Base-by-base conservation (phyloP, 164 flowering plant genomes). In the Macadamia integrifolia region DNA sequence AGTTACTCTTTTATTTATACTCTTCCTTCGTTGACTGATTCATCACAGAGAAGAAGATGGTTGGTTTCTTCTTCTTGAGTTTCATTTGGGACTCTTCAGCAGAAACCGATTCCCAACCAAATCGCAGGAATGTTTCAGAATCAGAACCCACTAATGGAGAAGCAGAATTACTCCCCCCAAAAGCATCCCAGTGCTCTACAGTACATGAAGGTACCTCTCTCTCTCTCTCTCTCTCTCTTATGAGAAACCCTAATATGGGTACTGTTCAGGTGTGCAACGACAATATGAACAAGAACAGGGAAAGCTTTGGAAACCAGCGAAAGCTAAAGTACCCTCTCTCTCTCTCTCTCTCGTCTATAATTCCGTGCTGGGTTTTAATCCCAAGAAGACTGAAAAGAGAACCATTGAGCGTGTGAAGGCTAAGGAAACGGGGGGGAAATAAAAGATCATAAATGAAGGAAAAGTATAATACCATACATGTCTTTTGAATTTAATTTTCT, bases 331-430 rank as follows among this genome's bases (percentile, higher is more conserved):
- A 1, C 9, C 15, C 43, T 3, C 31, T 23, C 44, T 2, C 3
- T 35, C 35, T 30, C 65, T 35, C 35, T 23, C 23, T 23, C 23
- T 30, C 65, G 15, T 57, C 62, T 70, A 48, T 57, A 64, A 23
- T 70, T 70, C 67, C 72, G 72, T 70, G 72, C 72, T 62, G 48
- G 65, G 72, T 62, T 69, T 58, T 50, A 57, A 64, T 70, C 67
- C 57, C 63, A 1, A 15, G 23, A 6, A 9, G 23, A 18, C 44
- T 18, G 40, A 13, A 8, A 61, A 32, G 49, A 60, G 17, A 56
- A 53, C 7, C 40, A 35, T 35, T 5, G 40, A 2, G 3, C 3
- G 40, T 35, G 40, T 23, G 23, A 23, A 35, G 40, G 61, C 13
- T 29, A 10, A 43, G 49, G 5, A 18, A 57, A 23, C 6, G 11